Conservation (phyloP, 768 basidiomycete genomes). For the Terana coerulea region DNA sequence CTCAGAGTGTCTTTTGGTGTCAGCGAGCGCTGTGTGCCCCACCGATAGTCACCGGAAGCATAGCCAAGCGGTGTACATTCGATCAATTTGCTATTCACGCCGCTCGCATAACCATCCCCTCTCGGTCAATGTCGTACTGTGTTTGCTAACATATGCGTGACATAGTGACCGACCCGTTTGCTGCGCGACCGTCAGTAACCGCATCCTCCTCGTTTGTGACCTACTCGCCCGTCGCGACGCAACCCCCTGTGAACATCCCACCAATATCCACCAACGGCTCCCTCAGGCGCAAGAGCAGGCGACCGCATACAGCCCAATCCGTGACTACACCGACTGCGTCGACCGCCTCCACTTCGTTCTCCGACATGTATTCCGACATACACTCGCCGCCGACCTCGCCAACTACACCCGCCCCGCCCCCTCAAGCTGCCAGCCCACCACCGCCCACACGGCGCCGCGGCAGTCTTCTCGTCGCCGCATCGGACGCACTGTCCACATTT, state of each 20-base stretch:
- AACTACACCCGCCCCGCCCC: constrained; percentile 8
- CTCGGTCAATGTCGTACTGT: too few relatives aligned
- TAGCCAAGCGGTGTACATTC: too few relatives aligned
- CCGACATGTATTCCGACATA: neutral
- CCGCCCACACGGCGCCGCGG: constrained; percentile 14
- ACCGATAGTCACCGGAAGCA: too few relatives aligned
- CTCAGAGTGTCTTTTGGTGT: too few relatives aligned
- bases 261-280: neutral
- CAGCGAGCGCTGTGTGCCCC: too few relatives aligned
- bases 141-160: too few relatives aligned
- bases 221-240: constrained; percentile 3
- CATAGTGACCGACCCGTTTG: constrained; percentile 23
- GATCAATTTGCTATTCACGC: too few relatives aligned
- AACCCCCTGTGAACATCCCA: constrained; percentile 15
- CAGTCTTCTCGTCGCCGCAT: constrained; percentile 22
- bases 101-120: too few relatives aligned
- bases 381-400: neutral
- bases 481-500: constrained; percentile 19
- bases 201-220: constrained; percentile 21
- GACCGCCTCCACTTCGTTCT: neutral
- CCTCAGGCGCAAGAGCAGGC: neutral
- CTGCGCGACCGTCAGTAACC: constrained; percentile 18
- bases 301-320: constrained; percentile 9
- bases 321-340: constrained; percentile 7
- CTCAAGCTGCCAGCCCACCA: constrained; percentile 7